Evolutionary conservation across 805 yeast species (phyloP), one percentile per base, ranked within the genome.

Genomic region (Yarrowia sp.): DNA sequence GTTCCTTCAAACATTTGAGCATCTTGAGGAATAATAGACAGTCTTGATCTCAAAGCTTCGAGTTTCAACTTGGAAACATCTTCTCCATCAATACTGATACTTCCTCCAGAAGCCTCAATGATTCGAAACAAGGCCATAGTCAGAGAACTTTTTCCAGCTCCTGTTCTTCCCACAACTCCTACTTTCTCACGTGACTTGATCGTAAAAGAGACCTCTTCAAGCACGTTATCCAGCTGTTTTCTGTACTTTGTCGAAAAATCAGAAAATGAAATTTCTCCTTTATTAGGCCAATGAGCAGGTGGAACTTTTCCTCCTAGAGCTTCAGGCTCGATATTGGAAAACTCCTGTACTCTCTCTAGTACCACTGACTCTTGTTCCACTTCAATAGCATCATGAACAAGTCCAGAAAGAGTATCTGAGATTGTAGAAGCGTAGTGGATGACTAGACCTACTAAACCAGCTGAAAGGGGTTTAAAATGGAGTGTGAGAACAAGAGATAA

Each of bases 351-450:
- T 77, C 99, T 86, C 77, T 95, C 99, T 38, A 92, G 96, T 5
- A 98, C 90, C 78, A 95, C 95, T 96, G 95, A 91, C 72, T 89
- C 87, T 88, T 93, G 90, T 78, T 93, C 99, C 67, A 91, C 87
- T 70, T 83, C 84, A 7, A 98, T 89, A 72, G 92, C 93, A 72
- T 90, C 82, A 77, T 98, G 86, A 33, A 93, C 96, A 67, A 91
- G 79, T 97, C 98, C 69, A 88, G 93, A 33, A 90, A 88, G 77
- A 93, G 91, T 4, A 92, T 82, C 67, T 91, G 87, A 14, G 98
- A 45, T 45, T 13, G 50, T n/a, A 14, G 50, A 45, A 8, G 50
- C 96, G 76, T 90, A 91, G 0, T 97, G 86, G 68, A 93, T 81
- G 0, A 97, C 89, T 70, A 93, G 85, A 78, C 99, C 99, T 4